Percentiles rank a stretch among this genome's conserved stretches.
phyloP scores from a whole-genome alignment of 108 stramenopile genomes.

The Skeletonema costatum region DNA sequence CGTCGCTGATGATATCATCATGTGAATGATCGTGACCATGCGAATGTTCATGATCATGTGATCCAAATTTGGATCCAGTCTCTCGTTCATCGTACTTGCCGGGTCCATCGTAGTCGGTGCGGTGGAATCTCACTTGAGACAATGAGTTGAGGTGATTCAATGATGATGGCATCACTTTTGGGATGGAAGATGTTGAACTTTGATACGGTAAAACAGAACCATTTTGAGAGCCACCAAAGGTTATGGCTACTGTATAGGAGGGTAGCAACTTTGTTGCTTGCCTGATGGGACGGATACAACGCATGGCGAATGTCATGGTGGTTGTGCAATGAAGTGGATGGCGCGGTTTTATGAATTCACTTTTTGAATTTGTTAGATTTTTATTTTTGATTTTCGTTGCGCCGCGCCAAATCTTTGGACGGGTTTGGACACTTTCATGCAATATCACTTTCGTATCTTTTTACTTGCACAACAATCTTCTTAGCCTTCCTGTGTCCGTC shows the following conservation, averaged over 20 bases:
- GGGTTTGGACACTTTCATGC: too few species aligned
- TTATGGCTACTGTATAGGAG: neutral
- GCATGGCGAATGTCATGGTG: neutral
- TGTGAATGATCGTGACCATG: slow-evolving; percentile 30
- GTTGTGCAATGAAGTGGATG: too few species aligned
- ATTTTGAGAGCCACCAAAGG: neutral
- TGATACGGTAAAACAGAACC: neutral
- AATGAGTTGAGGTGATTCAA: neutral
- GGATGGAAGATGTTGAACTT: neutral
- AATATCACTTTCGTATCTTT: too few species aligned
- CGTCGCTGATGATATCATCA: neutral
- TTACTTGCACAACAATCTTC: too few species aligned
- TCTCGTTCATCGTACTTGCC: slow-evolving; percentile 48
- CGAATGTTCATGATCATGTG: slow-evolving; percentile 39
- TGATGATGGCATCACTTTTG: neutral
- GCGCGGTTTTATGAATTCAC: too few species aligned
- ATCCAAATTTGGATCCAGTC: slow-evolving; percentile 24
- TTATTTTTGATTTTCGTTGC: too few species aligned
- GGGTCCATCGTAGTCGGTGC: slow-evolving; percentile 43
- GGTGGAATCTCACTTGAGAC: slow-evolving; percentile 29
- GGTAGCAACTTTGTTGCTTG: neutral
- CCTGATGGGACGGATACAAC: neutral
- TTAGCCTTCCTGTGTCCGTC: too few species aligned
- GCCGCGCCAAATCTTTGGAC: too few species aligned
- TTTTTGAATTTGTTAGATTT: too few species aligned